Evolutionary conservation across 2,329 filamentous ascomycete genomes (phyloP), one percentile per base, ranked within the genome.

Genomic region (Stachybotrys elegans): DNA sequence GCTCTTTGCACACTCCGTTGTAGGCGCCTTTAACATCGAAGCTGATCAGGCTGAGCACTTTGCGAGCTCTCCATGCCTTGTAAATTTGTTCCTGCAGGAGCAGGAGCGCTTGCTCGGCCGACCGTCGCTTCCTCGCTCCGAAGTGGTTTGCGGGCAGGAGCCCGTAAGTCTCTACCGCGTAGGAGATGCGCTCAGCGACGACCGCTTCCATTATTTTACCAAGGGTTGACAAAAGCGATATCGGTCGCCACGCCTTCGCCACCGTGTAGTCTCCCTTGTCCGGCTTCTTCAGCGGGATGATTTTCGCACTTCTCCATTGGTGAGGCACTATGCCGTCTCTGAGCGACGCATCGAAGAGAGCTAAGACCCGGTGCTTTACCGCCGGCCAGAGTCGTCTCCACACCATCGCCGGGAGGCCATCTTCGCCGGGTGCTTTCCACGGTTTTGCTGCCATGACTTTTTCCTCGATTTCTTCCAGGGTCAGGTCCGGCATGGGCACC

Each of bases 11-110:
- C 16, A 69, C 61, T 13, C 66, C 56, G 41, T 69, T 68, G 46
- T 65, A 69, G 42, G 62, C 65, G 17, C 66, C 63, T 48, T 69
- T 68, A 4, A 70, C 53, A 49, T 69, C 59, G 42, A 68, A 68
- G 44, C 57, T 63, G 37, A 65, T 50, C 13, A 68, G 53, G 32
- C 59, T 63, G 8, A 66, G 39, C 34, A 48, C 37, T 25, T 22
- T 20, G 19, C 22, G 19, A 9, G 17, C 21, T 16, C 46, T 16
- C 47, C 41, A 48, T 5, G 32, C 47, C 6, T 25, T 22, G 42
- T 43, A 48, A 37, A 25, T 25, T 12, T 40, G 27, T 34, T 48
- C 45, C 22, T 48, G 42, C 17, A 40, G 35, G 11, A 51, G 36
- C 17, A 51, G 13, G 4, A 52, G 32, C 14, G 46, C 50, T 23